A percentile compares a stretch with the other conserved stretches of the same genome.
Conservation (phyloP, 768 basidiomycete species). For the Naganishia vaughanmartiniae region DNA sequence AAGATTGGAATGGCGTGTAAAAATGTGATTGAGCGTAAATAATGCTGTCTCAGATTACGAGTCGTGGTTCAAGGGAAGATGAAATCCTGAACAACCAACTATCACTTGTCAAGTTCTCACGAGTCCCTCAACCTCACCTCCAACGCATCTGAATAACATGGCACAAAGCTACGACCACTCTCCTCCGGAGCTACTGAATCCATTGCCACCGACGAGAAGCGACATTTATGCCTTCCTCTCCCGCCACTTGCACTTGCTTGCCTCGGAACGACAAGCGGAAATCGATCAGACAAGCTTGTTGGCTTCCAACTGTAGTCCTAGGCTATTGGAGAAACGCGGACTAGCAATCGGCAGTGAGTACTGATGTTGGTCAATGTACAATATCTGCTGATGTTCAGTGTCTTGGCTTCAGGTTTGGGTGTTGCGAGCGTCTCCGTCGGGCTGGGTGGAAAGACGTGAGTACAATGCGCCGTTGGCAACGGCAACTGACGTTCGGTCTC, state of each 20-base stretch:
- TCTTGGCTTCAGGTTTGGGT: constrained; percentile 71
- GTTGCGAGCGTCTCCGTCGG: constrained; percentile 73
- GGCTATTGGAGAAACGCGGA: constrained; percentile 82
- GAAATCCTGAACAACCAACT: background rate
- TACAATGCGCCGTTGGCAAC: constrained; percentile 23
- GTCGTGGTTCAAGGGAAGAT: background rate
- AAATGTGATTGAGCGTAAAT: constrained; percentile 11
- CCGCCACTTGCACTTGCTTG: constrained; percentile 58
- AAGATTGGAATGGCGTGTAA: background rate
- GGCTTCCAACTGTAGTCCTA: constrained; percentile 76
- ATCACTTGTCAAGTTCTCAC: background rate
- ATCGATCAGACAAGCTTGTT: constrained; percentile 74
- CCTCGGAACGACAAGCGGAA: constrained; percentile 76
- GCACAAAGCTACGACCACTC: background rate
- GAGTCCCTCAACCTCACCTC: background rate
- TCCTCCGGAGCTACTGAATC: constrained; percentile 29
- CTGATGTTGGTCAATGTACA: background rate
- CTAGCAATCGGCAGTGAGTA: constrained; percentile 64
- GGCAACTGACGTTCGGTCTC: background rate
- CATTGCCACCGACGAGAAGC: constrained; percentile 32
- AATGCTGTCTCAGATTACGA: constrained; percentile 20
- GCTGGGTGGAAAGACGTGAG: constrained; percentile 86
- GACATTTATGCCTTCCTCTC: constrained; percentile 41
- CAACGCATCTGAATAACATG: background rate
- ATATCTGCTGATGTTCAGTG: constrained; percentile 68